Percentiles rank a stretch among this genome's conserved stretches.
These are phyloP conservation scores for Rhododendron vialii DNA, from an alignment of 148 eudicot genomes.

Conservation along the genomic window DNA sequence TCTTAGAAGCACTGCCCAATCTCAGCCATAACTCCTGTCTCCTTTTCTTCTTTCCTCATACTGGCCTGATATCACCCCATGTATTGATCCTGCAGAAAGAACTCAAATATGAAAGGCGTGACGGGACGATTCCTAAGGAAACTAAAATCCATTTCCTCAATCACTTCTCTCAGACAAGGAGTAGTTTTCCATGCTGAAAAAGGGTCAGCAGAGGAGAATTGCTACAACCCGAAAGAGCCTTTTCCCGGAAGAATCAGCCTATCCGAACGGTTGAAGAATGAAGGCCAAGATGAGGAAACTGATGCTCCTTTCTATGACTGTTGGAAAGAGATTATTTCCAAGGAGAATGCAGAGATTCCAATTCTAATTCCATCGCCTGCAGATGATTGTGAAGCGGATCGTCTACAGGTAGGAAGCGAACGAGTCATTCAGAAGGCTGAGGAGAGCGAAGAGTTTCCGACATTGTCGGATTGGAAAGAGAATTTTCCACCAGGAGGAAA, in stretches of 20 bases:
- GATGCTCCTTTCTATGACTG: not conserved
- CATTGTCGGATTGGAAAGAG: not conserved
- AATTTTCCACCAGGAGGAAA: not conserved
- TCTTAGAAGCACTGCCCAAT: not conserved
- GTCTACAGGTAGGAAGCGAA: no score
- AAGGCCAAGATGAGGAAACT: constrained; percentile 13
- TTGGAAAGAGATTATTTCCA: not conserved
- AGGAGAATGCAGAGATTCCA: not conserved
- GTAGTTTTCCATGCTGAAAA: not conserved
- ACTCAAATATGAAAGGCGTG: constrained; percentile 24
- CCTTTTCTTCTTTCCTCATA: not conserved
- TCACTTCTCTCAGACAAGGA: constrained; percentile 20
- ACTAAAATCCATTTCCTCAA: constrained; percentile 26
- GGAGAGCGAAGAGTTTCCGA: not conserved
- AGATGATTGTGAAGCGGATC: no score
- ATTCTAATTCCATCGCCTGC: not conserved
- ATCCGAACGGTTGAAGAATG: not conserved
- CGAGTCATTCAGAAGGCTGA: not conserved
- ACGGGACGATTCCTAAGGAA: constrained; percentile 25
- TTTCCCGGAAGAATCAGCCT: not conserved
- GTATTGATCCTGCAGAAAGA: not conserved
- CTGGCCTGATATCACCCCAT: not conserved
- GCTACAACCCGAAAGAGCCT: not conserved
- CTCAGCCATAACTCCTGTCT: not conserved
- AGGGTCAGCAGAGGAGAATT: not conserved